phyloP scores from a whole-genome alignment of 805 yeast species.

The Barnettozyma wickerhamii region DNA sequence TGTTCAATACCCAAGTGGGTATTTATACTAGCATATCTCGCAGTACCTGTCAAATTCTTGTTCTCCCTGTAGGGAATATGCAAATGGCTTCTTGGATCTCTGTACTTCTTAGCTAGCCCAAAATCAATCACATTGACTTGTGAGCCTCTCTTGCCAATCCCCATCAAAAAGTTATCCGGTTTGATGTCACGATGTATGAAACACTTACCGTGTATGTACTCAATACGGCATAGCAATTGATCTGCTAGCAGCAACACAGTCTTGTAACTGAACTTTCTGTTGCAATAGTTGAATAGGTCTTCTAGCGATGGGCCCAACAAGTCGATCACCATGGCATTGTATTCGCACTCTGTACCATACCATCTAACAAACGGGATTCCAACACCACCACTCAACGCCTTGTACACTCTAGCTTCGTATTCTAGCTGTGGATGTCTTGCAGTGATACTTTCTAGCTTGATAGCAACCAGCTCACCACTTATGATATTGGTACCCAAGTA shows the following conservation, averaged over 20 bases:
- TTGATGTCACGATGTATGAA: constrained; percentile 95
- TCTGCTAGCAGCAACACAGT: constrained; percentile 92
- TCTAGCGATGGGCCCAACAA: constrained; percentile 92
- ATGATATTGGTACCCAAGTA: constrained; percentile 90
- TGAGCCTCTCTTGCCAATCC: constrained; percentile 89
- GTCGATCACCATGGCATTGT: constrained; percentile 95
- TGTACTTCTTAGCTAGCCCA: constrained; percentile 89
- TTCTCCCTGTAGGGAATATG: constrained; percentile 97
- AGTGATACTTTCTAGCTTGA: constrained; percentile 81
- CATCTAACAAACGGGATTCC: constrained; percentile 97
- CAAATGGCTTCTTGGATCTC: constrained; percentile 90
- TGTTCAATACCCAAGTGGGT: constrained; percentile 98
- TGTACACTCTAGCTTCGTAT: constrained; percentile 94
- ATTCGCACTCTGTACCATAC: constrained; percentile 96
- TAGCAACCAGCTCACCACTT: constrained; percentile 97
- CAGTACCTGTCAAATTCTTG: constrained; percentile 95
- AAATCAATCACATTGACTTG: constrained; percentile 96
- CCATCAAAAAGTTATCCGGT: constrained; percentile 89
- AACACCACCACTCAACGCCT: constrained; percentile 91
- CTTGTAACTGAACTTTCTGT: constrained; percentile 86
- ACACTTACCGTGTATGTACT: constrained; percentile 92
- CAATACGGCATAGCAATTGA: constrained; percentile 90
- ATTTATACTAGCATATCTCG: constrained; percentile 91
- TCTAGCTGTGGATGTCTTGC: constrained; percentile 97
- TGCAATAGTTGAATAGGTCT: constrained; percentile 94